Evolutionary conservation across 306 rosid genomes (phyloP).

Genomic region (Chamaecrista fasciculata): DNA sequence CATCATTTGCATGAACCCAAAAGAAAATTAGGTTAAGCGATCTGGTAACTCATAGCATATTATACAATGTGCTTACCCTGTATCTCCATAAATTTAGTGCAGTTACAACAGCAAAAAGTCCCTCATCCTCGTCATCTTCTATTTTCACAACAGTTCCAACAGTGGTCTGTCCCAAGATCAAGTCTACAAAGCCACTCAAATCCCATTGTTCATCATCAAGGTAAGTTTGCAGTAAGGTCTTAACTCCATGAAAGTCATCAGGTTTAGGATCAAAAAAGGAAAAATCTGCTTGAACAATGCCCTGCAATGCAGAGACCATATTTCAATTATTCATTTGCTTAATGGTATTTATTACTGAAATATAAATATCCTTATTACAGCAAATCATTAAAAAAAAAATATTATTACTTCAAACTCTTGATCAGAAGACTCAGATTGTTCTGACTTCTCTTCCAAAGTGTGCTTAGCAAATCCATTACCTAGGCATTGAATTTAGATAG

Average conservation of each 20-base stretch:
- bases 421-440: slow-evolving; percentile 47
- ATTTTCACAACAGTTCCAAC: slow-evolving; percentile 76
- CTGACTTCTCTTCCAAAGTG: slow-evolving; percentile 29
- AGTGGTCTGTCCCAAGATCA: slow-evolving; percentile 65
- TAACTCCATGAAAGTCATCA: slow-evolving; percentile 78
- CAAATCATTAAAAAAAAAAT: background rate
- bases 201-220: slow-evolving; percentile 73
- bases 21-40: too few relatives aligned
- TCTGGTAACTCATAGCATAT: background rate
- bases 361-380: background rate
- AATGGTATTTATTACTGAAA: background rate
- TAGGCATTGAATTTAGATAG: slow-evolving; percentile 22
- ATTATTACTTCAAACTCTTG: slow-evolving; percentile 70
- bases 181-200: slow-evolving; percentile 70
- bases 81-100: slow-evolving; percentile 74
- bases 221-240: slow-evolving; percentile 72
- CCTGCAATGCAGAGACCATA: slow-evolving; percentile 42
- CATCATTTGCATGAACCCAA: too few relatives aligned
- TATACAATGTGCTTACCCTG: slow-evolving; percentile 44
- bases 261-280: slow-evolving; percentile 85
- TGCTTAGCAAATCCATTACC: slow-evolving; percentile 35
- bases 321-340: background rate
- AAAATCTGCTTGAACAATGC: slow-evolving; percentile 74
- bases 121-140: slow-evolving; percentile 84
- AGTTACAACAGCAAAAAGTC: slow-evolving; percentile 59